phyloP scores from a whole-genome alignment of 1,284 basidiomycete genomes.

The Quambalaria eucalypti region DNA sequence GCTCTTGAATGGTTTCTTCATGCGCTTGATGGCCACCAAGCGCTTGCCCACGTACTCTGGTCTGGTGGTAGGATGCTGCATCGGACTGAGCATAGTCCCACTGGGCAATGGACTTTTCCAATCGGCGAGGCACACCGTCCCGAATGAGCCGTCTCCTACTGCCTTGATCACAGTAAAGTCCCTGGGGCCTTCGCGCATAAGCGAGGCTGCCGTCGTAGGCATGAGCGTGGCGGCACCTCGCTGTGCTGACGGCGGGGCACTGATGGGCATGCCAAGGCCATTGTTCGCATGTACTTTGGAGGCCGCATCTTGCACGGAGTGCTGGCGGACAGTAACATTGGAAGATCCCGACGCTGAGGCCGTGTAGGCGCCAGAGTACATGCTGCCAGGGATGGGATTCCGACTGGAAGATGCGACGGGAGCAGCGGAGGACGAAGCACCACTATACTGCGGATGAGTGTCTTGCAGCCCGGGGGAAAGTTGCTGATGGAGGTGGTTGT shows the following conservation, averaged over 20 bases:
- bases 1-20: conserved; percentile 94
- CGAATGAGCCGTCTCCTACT: conserved; percentile 53
- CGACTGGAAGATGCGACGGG: no score
- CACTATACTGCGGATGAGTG: no score
- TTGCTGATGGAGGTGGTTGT: no score
- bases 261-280: no score
- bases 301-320: no score
- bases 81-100: conserved; percentile 43
- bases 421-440: no score
- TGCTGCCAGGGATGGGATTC: no score
- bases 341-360: background rate
- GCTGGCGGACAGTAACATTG: no score
- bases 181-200: conserved; percentile 36
- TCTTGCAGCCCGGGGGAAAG: no score
- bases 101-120: conserved; percentile 79
- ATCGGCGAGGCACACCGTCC: conserved; percentile 96
- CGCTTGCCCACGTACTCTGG: conserved; percentile 90
- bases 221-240: background rate
- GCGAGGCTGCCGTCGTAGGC: conserved; percentile 32
- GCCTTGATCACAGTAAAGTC: conserved; percentile 42
- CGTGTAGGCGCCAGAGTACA: no score
- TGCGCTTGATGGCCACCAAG: conserved; percentile 92
- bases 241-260: background rate
- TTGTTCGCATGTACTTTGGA: no score
- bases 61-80: conserved; percentile 56